Base-by-base conservation (phyloP, 2,329 filamentous ascomycete species). In the Cladosporium colombiae region DNA sequence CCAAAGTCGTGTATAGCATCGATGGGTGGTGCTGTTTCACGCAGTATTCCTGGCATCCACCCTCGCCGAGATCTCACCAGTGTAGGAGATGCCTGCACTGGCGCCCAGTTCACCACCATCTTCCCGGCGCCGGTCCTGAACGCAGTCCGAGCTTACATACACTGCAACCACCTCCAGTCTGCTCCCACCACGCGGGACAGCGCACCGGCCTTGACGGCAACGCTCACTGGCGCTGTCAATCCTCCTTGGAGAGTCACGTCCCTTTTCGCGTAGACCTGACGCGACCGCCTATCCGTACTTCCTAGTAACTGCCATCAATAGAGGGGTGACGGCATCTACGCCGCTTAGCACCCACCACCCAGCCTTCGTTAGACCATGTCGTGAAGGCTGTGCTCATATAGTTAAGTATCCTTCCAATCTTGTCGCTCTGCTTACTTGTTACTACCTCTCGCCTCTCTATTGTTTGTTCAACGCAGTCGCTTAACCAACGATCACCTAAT, bases 241-340 rank as follows among this genome's bases (percentile, higher is more conserved):
- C 44, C 61, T 63, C 35, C 61, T 35, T 56, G 49, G 61, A 56
- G 35, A 31, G 21, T 44, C 61, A 56, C 61, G 49, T 53, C 61
- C 61, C 35, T 14, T 46, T 14, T 31, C 49, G 61, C 61, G 50
- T 56, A 56, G 61, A 14, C 49, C 21, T 63, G 61, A 63, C 50
- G 44, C 31, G 60, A 62, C 60, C 46, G 60, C 35, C 60, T 56
- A 56, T 63, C 61, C 61, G 37, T 55, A 56, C 50, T 63, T 63
- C 61, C 61, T 27, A 56, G 61, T 63, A 56, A 63, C 61, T 63
- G 50, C 49, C 61, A 56, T 63, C 61, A 50, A 37, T 52, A 55
- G 49, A 27, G 25, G 18, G 14, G 50, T 56, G 61, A 55, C 61
- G 50, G 61, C 50, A 46, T 63, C 23, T 55, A 56, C 50, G 50